A percentile compares a stretch with the other conserved stretches of the same genome.
Conservation (phyloP, 2,329 filamentous ascomycete genomes). For the Neonectria sp. region DNA sequence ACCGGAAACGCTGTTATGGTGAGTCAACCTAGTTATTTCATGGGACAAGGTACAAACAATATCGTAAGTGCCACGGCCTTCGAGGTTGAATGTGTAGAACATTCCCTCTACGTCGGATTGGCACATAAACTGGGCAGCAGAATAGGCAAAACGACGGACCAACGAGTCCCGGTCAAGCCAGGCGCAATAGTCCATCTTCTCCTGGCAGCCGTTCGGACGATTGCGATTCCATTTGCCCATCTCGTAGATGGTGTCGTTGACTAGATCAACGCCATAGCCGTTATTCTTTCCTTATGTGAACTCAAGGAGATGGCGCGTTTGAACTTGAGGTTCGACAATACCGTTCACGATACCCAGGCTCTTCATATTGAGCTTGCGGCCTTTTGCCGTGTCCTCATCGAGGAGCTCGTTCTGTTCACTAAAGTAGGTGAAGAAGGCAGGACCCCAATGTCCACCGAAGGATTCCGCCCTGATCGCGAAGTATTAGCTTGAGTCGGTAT, state of each 20-base stretch:
- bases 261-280: slow-evolving; percentile 26
- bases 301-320: slow-evolving; percentile 25
- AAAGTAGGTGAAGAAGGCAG: slow-evolving; percentile 31
- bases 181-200: slow-evolving; percentile 25
- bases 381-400: slow-evolving; percentile 7
- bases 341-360: slow-evolving; percentile 34
- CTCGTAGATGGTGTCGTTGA: slow-evolving; percentile 33
- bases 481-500: neutral
- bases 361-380: slow-evolving; percentile 30
- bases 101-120: slow-evolving; percentile 27
- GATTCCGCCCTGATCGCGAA: slow-evolving; percentile 19
- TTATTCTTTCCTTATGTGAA: slow-evolving; percentile 26
- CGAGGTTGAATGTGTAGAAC: slow-evolving; percentile 27
- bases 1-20: slow-evolving; percentile 2
- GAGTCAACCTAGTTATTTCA: neutral
- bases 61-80: slow-evolving; percentile 30
- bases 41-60: slow-evolving; percentile 15
- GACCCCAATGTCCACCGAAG: slow-evolving; percentile 32
- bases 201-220: slow-evolving; percentile 22
- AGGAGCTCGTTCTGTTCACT: slow-evolving; percentile 25
- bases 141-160: slow-evolving; percentile 20
- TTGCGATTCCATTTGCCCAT: slow-evolving; percentile 22
- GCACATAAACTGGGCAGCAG: slow-evolving; percentile 25
- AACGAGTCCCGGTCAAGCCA: slow-evolving; percentile 15
- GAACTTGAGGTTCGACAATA: slow-evolving; percentile 26